Conservation (phyloP, 148 eudicot genomes). For the Gaultheria prostrata region DNA sequence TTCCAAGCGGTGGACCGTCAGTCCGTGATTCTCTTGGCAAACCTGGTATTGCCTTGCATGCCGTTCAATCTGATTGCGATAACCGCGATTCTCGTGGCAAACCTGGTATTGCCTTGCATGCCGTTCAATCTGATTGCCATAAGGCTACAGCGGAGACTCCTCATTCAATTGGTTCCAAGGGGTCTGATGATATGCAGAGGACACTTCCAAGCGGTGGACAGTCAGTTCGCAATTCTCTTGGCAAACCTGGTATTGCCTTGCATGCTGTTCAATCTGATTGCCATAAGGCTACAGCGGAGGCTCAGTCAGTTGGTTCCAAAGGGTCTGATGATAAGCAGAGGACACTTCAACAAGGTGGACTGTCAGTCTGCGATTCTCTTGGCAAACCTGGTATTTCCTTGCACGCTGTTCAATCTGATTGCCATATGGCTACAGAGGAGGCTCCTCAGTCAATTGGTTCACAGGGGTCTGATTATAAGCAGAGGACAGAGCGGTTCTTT, state of each 20-base stretch:
- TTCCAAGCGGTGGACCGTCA: too few species aligned
- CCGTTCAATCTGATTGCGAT: neutral
- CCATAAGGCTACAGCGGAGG: neutral
- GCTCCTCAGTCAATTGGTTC: neutral
- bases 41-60: neutral
- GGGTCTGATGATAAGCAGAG: slow-evolving; percentile 4
- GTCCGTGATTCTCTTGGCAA: neutral
- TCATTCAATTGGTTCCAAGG: too few species aligned
- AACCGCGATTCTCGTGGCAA: neutral
- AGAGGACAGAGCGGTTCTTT: neutral
- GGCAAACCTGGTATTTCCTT: neutral
- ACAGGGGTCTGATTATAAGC: neutral
- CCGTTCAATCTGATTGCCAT: too few species aligned
- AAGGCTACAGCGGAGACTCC: too few species aligned
- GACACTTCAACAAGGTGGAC: neutral
- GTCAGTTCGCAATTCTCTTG: neutral
- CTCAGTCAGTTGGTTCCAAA: neutral
- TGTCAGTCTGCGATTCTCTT: neutral
- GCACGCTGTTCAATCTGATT: neutral
- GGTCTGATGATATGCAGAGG: too few species aligned
- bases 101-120: neutral
- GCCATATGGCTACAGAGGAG: neutral
- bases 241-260: neutral
- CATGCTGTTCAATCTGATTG: neutral
- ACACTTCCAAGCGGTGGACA: neutral